phyloP scores from a whole-genome alignment of 371 early-diverging fungal species.

The Circinella umbellata region DNA sequence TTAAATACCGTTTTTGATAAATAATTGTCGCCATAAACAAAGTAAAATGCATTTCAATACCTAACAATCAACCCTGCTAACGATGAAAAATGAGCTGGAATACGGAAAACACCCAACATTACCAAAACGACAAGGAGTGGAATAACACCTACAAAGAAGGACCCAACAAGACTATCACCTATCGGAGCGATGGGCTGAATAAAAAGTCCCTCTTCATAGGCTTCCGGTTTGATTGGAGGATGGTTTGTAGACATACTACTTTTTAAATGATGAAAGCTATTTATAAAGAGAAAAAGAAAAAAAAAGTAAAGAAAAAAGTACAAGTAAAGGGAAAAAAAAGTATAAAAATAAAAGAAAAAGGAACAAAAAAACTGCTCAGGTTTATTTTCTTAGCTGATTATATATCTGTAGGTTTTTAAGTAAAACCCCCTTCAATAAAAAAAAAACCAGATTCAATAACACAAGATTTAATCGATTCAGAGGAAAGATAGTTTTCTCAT shows the following conservation, averaged over 20 bases:
- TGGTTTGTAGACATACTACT: constrained; percentile 17
- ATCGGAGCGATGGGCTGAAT: constrained; percentile 47
- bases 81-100: constrained; percentile 45
- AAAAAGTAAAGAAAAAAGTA: neutral
- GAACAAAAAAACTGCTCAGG: neutral
- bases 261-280: neutral
- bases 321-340: neutral
- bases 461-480: neutral
- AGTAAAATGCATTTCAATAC: constrained; percentile 24
- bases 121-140: constrained; percentile 46
- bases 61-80: constrained; percentile 42
- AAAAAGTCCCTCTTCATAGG: constrained; percentile 39
- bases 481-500: neutral
- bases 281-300: neutral
- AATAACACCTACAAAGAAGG: constrained; percentile 53
- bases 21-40: neutral
- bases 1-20: too few species aligned
- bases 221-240: constrained; percentile 27
- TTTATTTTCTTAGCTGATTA: neutral
- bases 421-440: too few species aligned
- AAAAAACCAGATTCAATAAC: neutral
- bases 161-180: constrained; percentile 44
- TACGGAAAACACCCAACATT: constrained; percentile 38
- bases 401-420: neutral
- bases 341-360: neutral